These are phyloP conservation scores for Aspergillus sp. DNA, from an alignment of 2,329 filamentous ascomycete genomes.

Conservation along the genomic window DNA sequence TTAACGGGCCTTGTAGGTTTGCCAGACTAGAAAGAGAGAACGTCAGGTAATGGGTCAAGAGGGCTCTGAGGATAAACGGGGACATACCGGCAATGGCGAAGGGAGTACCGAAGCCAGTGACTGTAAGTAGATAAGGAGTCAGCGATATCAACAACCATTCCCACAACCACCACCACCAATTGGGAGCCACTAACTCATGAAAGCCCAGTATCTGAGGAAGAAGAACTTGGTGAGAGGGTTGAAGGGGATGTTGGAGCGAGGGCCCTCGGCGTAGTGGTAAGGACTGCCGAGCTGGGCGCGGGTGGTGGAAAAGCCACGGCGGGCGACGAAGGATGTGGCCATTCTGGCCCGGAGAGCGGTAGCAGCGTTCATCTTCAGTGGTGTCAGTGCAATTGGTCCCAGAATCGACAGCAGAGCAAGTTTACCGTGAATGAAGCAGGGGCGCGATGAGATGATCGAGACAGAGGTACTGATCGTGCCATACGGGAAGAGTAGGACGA, in stretches of 20 bases:
- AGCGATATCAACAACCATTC: constrained; percentile 28
- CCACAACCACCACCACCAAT: neutral
- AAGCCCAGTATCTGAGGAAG: constrained; percentile 76
- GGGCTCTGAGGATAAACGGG: neutral
- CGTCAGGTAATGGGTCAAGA: constrained; percentile 21
- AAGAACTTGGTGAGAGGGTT: constrained; percentile 91
- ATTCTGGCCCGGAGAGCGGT: constrained; percentile 61
- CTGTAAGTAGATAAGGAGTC: constrained; percentile 42
- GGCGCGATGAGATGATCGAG: constrained; percentile 20
- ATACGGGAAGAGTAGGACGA: constrained; percentile 21
- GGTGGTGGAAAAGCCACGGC: constrained; percentile 92
- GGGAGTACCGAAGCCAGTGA: constrained; percentile 57
- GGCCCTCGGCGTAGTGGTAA: constrained; percentile 98
- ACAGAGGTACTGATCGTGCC: constrained; percentile 14
- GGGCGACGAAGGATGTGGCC: constrained; percentile 70
- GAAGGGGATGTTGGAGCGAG: constrained; percentile 93
- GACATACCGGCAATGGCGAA: constrained; percentile 65
- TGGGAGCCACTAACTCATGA: constrained; percentile 59
- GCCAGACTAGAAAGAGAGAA: constrained; percentile 55
- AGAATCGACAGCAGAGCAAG: constrained; percentile 9
- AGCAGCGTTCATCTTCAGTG: constrained; percentile 73
- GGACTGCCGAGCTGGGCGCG: constrained; percentile 81
- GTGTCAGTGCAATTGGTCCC: constrained; percentile 42
- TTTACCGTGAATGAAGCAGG: constrained; percentile 34
- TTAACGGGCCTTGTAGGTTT: constrained; percentile 63